Percentiles rank a stretch among this genome's conserved stretches.
Conservation (phyloP, 129 eudicot genomes). For the Chrysanthemum seticuspe region DNA sequence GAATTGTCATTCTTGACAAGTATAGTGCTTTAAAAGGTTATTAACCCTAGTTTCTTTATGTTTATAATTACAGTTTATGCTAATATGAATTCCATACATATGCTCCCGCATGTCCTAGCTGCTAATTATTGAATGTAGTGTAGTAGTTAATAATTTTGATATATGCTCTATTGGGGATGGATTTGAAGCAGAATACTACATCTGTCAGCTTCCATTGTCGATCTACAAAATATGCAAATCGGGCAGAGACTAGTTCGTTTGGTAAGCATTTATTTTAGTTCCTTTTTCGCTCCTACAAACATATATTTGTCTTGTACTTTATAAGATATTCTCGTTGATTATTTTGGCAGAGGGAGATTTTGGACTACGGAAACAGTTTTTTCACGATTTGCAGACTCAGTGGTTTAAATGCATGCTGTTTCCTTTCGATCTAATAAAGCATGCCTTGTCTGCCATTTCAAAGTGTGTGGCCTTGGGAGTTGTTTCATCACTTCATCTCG, state of each 20-base stretch:
- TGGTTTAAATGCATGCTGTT: background rate
- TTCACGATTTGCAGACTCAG: background rate
- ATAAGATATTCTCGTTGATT: background rate
- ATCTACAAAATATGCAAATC: background rate
- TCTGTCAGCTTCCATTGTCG: background rate
- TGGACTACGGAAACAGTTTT: background rate
- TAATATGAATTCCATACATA: no score
- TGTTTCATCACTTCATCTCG: background rate
- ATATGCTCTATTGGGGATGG: background rate
- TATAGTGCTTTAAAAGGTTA: no score
- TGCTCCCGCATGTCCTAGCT: no score
- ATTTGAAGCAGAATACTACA: background rate
- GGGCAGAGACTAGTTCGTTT: background rate
- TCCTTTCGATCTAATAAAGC: background rate
- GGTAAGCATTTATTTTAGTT: background rate
- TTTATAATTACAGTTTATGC: no score
- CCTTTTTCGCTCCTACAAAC: background rate
- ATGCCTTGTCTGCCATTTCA: no score
- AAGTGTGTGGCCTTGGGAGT: no score
- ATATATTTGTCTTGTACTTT: background rate
- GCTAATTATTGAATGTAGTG: no score
- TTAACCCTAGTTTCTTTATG: no score
- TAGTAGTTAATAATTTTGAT: no score
- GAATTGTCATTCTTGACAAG: no score
- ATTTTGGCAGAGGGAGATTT: background rate